A percentile compares a stretch with the other conserved stretches of the same genome.
phyloP scores from a whole-genome alignment of 805 yeast species.

The Metschnikowia lachancei region DNA sequence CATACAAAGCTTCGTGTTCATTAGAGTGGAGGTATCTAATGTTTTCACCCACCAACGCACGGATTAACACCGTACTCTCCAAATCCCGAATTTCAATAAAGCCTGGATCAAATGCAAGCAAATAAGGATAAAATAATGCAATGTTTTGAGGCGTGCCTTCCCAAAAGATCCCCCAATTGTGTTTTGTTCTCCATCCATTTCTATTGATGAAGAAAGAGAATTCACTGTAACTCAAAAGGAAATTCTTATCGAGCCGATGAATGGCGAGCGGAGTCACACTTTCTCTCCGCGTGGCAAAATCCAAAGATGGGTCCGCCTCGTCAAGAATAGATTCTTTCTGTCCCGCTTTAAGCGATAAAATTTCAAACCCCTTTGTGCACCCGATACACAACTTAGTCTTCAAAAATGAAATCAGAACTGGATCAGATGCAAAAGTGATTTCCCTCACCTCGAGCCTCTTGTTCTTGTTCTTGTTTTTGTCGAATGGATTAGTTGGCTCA shows the following conservation, averaged over 20 bases:
- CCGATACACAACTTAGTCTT: slow-evolving; percentile 90
- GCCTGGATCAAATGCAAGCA: slow-evolving; percentile 83
- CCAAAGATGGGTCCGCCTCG: slow-evolving; percentile 97
- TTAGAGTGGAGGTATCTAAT: slow-evolving; percentile 84
- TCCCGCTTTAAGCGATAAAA: slow-evolving; percentile 79
- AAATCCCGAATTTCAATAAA: slow-evolving; percentile 92
- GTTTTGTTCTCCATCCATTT: slow-evolving; percentile 94
- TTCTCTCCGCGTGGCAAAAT: slow-evolving; percentile 83
- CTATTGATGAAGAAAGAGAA: slow-evolving; percentile 92
- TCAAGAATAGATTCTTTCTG: slow-evolving; percentile 87
- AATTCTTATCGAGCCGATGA: slow-evolving; percentile 85
- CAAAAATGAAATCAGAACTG: slow-evolving; percentile 85
- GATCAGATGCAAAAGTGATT: slow-evolving; percentile 80
- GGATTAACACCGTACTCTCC: slow-evolving; percentile 77
- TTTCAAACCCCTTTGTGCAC: slow-evolving; percentile 94
- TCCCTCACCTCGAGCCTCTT: slow-evolving; percentile 69
- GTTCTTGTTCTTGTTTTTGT: slow-evolving; percentile 59
- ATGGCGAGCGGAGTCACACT: slow-evolving; percentile 82
- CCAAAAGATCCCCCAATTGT: slow-evolving; percentile 94
- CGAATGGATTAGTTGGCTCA: slow-evolving; percentile 80
- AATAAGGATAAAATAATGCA: slow-evolving; percentile 91
- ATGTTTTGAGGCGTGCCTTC: slow-evolving; percentile 93
- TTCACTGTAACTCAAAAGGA: slow-evolving; percentile 83
- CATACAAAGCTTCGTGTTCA: slow-evolving; percentile 90
- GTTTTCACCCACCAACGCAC: slow-evolving; percentile 91